phyloP scores from a whole-genome alignment of 176 grass and related monocot species.

The Eleusine coracana region DNA sequence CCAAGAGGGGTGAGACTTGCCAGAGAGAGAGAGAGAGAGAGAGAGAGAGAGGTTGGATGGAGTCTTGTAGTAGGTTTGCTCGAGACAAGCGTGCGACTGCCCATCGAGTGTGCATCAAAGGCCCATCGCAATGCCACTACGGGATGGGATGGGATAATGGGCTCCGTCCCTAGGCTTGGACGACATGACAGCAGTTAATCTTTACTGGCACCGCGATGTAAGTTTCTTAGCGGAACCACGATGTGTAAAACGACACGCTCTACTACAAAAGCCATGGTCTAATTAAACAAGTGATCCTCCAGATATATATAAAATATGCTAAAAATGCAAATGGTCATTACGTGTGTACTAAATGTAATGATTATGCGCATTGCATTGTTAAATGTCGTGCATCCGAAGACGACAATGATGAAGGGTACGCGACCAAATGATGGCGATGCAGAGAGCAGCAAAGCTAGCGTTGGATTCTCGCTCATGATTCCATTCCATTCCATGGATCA shows the following conservation, averaged over 20 bases:
- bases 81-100: not conserved
- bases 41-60: not conserved
- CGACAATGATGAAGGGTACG: not conserved
- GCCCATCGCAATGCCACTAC: not conserved
- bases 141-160: not conserved
- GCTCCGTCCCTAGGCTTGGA: not conserved
- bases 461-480: conserved; percentile 3
- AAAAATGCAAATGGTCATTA: too few species aligned
- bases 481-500: not conserved
- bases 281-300: too few species aligned
- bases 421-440: not conserved
- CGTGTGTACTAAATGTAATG: too few species aligned
- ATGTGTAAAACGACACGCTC: too few species aligned
- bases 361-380: too few species aligned
- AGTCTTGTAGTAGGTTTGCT: not conserved
- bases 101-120: conserved; percentile 1
- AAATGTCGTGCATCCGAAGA: not conserved
- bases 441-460: not conserved
- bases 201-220: not conserved
- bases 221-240: too few species aligned
- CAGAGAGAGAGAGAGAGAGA: not conserved
- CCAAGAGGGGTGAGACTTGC: not conserved
- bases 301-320: too few species aligned
- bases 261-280: too few species aligned
- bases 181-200: not conserved